Conservation (phyloP, 2,329 filamentous ascomycete genomes). For the Aspergillus sp. region DNA sequence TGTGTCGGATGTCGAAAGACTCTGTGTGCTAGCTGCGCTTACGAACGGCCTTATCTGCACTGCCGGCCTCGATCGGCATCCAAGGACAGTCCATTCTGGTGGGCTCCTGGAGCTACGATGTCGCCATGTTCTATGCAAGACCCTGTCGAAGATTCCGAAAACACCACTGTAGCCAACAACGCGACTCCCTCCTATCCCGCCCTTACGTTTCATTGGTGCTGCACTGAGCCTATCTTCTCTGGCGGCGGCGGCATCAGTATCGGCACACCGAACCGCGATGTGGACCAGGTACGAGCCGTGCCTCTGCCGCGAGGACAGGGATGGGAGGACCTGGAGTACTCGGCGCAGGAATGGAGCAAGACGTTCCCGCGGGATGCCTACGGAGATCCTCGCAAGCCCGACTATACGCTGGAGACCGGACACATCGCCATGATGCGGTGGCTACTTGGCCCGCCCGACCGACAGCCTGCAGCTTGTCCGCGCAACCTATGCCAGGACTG, state of each 20-base stretch:
- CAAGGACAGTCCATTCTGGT: constrained; percentile 54
- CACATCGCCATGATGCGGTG: constrained; percentile 49
- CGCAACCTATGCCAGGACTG: constrained; percentile 61
- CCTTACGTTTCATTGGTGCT: constrained; percentile 62
- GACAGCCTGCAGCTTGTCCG: constrained; percentile 52
- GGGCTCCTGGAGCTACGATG: constrained; percentile 57
- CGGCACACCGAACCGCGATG: constrained; percentile 55
- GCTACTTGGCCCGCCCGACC: constrained; percentile 51
- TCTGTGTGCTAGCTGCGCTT: constrained; percentile 61
- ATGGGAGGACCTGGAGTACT: constrained; percentile 59
- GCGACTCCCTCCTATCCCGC: constrained; percentile 47
- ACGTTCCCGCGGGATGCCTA: constrained; percentile 44
- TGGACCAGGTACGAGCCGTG: constrained; percentile 58
- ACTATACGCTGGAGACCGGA: constrained; percentile 43
- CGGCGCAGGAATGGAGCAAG: constrained; percentile 44
- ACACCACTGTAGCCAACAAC: constrained; percentile 38
- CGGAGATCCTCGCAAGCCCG: constrained; percentile 41
- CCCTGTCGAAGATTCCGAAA: constrained; percentile 36
- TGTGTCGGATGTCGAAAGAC: constrained; percentile 63
- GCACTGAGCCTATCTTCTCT: constrained; percentile 61
- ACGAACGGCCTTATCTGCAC: constrained; percentile 54
- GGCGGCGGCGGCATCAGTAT: constrained; percentile 62
- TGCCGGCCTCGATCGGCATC: constrained; percentile 17
- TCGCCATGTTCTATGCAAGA: constrained; percentile 64
- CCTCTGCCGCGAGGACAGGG: constrained; percentile 57